Evolutionary conservation across 495 filamentous ascomycete genomes (phyloP).

Genomic region (Penicillium coprophilum): DNA sequence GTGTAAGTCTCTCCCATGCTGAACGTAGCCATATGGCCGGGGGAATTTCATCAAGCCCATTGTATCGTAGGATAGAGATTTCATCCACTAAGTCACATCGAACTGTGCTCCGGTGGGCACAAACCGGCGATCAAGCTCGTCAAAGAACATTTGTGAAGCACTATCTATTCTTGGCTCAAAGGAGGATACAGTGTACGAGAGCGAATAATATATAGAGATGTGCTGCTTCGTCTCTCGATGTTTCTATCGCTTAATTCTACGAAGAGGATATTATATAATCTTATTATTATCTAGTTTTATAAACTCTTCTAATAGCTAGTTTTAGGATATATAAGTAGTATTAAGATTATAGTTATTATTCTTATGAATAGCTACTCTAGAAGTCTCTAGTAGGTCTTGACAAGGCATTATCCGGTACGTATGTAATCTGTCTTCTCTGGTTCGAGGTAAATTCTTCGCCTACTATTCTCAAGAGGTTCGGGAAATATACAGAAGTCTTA

Average conservation of each 20-base stretch:
- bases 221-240: slow-evolving; percentile 32
- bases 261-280: too few relatives aligned
- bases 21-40: not conserved
- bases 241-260: too few relatives aligned
- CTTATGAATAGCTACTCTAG: too few relatives aligned
- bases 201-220: slow-evolving; percentile 11
- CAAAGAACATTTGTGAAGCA: slow-evolving; percentile 39
- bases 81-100: not conserved
- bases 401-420: too few relatives aligned
- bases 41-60: slow-evolving; percentile 1
- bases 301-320: too few relatives aligned
- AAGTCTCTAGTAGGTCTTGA: too few relatives aligned
- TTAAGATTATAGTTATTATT: too few relatives aligned
- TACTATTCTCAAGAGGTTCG: not conserved
- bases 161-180: slow-evolving; percentile 51
- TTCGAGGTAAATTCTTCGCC: too few relatives aligned
- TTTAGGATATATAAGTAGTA: too few relatives aligned
- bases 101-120: slow-evolving; percentile 4
- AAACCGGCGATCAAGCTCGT: slow-evolving; percentile 23
- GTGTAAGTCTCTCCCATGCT: slow-evolving; percentile 1
- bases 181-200: slow-evolving; percentile 6
- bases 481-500: not conserved
- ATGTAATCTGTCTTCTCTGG: too few relatives aligned
- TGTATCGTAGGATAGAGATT: not conserved
- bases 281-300: too few relatives aligned